Base-by-base conservation (phyloP, 2,329 filamentous ascomycete genomes). In the Aureobasidium namibiae region DNA sequence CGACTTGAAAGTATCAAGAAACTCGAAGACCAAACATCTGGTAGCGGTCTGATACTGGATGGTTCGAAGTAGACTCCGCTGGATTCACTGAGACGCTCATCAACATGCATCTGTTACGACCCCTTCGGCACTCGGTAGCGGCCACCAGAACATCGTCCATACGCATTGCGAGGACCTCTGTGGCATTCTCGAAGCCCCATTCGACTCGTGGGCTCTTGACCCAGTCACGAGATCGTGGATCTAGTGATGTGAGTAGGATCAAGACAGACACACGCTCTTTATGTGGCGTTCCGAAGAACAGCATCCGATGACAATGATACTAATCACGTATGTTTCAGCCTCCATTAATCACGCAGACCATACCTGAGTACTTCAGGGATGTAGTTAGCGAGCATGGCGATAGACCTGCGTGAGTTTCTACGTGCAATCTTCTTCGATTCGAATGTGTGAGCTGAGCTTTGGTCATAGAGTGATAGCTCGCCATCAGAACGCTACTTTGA, bases 281-380 rank as follows among this genome's bases (percentile, higher is more conserved):
- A 13, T 14, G n/a, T 3, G 2, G 23, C 8, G 18, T 16, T 26
- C 1, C 9, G 18, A 31, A 31, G 44, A 46, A 18, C 3, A 31
- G 14, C 5, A 24, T 33, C 10, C 16, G 2, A 18, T 14, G 23
- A 45, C 8, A 11, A 2, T 16, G 29, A 5, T 34, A 10, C 41
- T 56, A 3, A 42, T 18, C 2, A 34, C 24, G 1, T 31, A 9
- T 33, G 23, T 10, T 31, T 4, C 61, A 90, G 85, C 87, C 87
- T 3, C 78, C 85, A 0, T 75, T 92, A 8, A 80, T 89, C 49
- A 75, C 79, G 6, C 76, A 85, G 59, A 92, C 88, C 0, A 83
- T 92, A 57, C 86, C 87, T 0, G 75, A 88, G 63, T 86, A 92
- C 69, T 91, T 92, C 67, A 78, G 82, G 8, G 76, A 77, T 1